Evolutionary conservation across 2,329 filamentous ascomycete genomes (phyloP), one percentile per base, ranked within the genome.

Genomic region (Colletotrichum sp.): DNA sequence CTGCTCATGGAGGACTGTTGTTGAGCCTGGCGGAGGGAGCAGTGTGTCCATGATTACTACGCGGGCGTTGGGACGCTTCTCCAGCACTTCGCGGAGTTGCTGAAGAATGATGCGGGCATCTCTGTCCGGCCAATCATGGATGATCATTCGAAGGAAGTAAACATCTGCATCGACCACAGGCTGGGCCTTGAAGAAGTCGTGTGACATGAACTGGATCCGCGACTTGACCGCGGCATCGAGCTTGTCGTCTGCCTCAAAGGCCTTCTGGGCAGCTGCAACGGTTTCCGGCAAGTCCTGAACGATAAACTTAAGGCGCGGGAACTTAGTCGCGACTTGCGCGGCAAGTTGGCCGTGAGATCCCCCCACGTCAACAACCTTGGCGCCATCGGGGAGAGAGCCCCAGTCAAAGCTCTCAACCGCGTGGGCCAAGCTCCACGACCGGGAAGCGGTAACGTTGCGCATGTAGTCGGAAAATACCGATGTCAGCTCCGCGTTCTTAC

Each of bases 61-160:
- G 13, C 57, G 26, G 16, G 57, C 57, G 4, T 30, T 30, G 8
- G 26, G 16, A 0, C 57, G 57, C 57, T 60, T 39, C 28, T 71
- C 60, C 18, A 90, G 75, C 32, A 85, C 84, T 1, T 88, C 85
- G 0, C 86, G 78, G 21, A 90, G 80, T 1, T 83, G 84, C 43
- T 82, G 83, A 28, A 87, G 80, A 60, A 89, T 88, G 60, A 80
- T 79, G 13, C 82, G 75, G 6, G 81, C 81, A 59, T 88, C 83
- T 28, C 82, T 80, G 67, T 90, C 88, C 0, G 88, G 84, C 88
- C 88, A 90, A 81, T 91, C 89, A 79, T 91, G 90, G 16, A 92
- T 82, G 69, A 91, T 89, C 77, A 87, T 82, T 77, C 89, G 89
- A 72, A 91, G 80, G 67, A 91, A 82, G 81, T 89, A 91, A 64